Base-by-base conservation (phyloP, 768 basidiomycete genomes). In the Mycena metata region DNA sequence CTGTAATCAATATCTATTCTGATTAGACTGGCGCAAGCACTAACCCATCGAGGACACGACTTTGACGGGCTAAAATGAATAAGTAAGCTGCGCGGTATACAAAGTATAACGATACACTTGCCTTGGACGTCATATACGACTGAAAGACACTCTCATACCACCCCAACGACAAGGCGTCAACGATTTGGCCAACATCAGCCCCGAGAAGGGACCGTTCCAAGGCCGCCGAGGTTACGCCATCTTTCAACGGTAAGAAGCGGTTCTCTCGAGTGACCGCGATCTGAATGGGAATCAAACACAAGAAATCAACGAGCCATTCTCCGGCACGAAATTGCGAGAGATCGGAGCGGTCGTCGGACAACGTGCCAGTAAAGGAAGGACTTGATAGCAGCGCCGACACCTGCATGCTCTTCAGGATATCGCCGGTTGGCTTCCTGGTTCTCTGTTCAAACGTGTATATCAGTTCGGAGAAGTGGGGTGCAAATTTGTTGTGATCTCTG, bases 131-230 rank as follows among this genome's bases (percentile, higher is more conserved):
- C 85, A 87, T 84, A 60, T 90, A 90, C 0, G 89, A 89, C 69
- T 85, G 85, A 67, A 90, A 88, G 17, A 90, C 78, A 2, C 86
- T 86, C 69, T 90, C 90, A 35, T 90, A 90, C 90, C 89, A 90
- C 1, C 88, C 89, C 60, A 90, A 83, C 1, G 87, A 84, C 6
- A 90, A 73, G 52, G 67, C 80, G 60, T 90, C 85, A 16, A 89
- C 86, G 33, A 90, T 87, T n/a, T 80, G 81, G 30, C 81, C 83
- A 30, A 90, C 84, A 50, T 88, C 86, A 0, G 89, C 89, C 10
- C 89, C 90, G 5, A 90, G 79, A 23, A 91, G 76, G 0, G 84
- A 80, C 59, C 80, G 81, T 70, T 90, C 89, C 33, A 85, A 75
- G 17, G 83, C 82, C 0, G 83, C 69, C 0, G 88, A 89, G 45